Evolutionary conservation across 768 basidiomycete species (phyloP).

Genomic region (Lyophyllum decastes): DNA sequence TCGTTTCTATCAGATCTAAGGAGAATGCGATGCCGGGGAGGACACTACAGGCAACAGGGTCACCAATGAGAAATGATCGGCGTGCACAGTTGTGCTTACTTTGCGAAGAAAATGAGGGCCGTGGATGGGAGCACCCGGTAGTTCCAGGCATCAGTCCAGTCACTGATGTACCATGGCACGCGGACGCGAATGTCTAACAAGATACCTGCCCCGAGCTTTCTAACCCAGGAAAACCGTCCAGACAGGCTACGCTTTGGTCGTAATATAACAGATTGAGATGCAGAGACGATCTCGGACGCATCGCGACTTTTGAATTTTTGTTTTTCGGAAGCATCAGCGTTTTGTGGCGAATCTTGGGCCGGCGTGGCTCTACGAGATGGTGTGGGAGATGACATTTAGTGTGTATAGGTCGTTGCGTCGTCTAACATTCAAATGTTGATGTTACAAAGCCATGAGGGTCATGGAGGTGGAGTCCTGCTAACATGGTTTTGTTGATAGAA

Average conservation of each 20-base stretch:
- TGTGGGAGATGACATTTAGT: neutral
- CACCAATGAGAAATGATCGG: neutral
- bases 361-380: neutral
- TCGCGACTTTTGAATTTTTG: neutral
- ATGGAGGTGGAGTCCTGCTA: neutral
- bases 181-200: slow-evolving; percentile 68
- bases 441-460: neutral
- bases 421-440: neutral
- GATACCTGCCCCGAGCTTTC: slow-evolving; percentile 60
- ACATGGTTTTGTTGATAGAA: no score
- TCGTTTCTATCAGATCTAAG: slow-evolving; percentile 89
- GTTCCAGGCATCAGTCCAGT: slow-evolving; percentile 93
- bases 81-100: slow-evolving; percentile 44
- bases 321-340: neutral
- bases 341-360: neutral
- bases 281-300: slow-evolving; percentile 2
- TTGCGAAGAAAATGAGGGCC: slow-evolving; percentile 82
- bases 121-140: slow-evolving; percentile 89
- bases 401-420: neutral
- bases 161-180: slow-evolving; percentile 76
- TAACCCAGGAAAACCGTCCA: slow-evolving; percentile 27
- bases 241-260: neutral
- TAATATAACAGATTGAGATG: slow-evolving; percentile 15
- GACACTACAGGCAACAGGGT: slow-evolving; percentile 45
- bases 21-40: slow-evolving; percentile 92